Base-by-base conservation (phyloP, 2,329 filamentous ascomycete species). In the Pyricularia pennisetigena region DNA sequence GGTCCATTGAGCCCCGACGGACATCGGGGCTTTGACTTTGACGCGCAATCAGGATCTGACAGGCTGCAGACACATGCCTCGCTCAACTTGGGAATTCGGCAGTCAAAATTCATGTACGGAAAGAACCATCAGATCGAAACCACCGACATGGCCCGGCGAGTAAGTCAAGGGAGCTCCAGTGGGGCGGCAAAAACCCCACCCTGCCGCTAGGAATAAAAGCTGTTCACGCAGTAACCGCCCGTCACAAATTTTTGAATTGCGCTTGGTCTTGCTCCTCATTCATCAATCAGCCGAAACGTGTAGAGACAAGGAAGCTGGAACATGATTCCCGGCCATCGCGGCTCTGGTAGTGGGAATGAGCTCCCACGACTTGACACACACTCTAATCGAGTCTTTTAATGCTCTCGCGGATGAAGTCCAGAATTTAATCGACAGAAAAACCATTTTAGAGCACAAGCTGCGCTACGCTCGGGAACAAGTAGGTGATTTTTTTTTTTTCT, bases 381-480 rank as follows among this genome's bases (percentile, higher is more conserved):
- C 83, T 72, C 79, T 90, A 76, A 82, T 86, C 72, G 85, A 88
- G 79, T 88, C 86, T 72, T 89, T 90, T 79, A 85, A 84, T 77
- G 81, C 86, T 68, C 81, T 90, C 68, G 87, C 87, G 72, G 84
- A 88, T 78, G 84, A 90, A 78, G 86, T 89, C 61, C 87, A 90
- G 78, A 82, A 80, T 68, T 76, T 90, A 75, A 84, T 84, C 71
- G 87, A 89, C 75, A 83, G 85, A 72, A 88, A 89, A 74, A 88
- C 85, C 30, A 84, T 89, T 68, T 79, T 90, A 69, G 86, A 89
- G 78, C 86, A 89, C 77, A 90, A 90, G 78, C 80, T 89, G 72
- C 83, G 85, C 67, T 89, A 86, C 78, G 87, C 87, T 35, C 86
- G 88, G 72, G 86, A 89, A 76, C 86, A 89, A 82, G 87, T 89